Evolutionary conservation across 768 basidiomycete species (phyloP), one percentile per base, ranked within the genome.

Genomic region (Mrakia gelida): DNA sequence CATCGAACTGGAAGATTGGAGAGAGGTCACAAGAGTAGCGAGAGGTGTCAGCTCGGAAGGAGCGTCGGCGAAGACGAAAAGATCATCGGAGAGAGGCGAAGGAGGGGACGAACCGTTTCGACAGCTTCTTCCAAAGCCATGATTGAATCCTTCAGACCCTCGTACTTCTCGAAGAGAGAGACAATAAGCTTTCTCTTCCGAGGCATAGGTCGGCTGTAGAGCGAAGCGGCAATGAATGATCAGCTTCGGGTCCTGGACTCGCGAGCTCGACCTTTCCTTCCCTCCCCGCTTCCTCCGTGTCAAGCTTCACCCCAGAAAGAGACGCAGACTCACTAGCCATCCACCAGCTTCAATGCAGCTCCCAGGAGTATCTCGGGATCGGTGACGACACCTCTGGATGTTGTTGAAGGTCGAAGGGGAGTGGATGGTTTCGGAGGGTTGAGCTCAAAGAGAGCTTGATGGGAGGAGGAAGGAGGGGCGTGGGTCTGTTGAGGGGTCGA

Each of bases 391-490:
- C 71, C 49, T 72, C 73, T 32, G 49, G 49, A 28, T 30, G 54
- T 43, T 18, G 72, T 52, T 18, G 26, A 67, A 5, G 72, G 63
- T n/a, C 77, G 62, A 0, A 78, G 67, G 9, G 77, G 77, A 6
- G 77, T 78, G 43, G 73, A 72, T 28, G 71, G 77, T 34, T 74
- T 61, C 26, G 72, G 72, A 13, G 77, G 73, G 34, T 54, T 78
- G 73, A 78, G 52, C 52, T 73, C 71, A 49, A 78, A 78, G 49
- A 78, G 72, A 10, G 77, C 63, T 54, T 78, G 77, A n/a, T 63
- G 38, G 8, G 77, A 65, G 13, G 72, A 63, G 7, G 77, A 73
- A 5, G 77, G 77, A 10, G 77, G 71, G 28, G 77, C 77, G 72
- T 78, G 77, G 10, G 72, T 70, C 21, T 73, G 43, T 3, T 18